Evolutionary conservation across 2,329 filamentous ascomycete genomes (phyloP), one percentile per base, ranked within the genome.

Genomic region (Cordyceps fumosorosea): DNA sequence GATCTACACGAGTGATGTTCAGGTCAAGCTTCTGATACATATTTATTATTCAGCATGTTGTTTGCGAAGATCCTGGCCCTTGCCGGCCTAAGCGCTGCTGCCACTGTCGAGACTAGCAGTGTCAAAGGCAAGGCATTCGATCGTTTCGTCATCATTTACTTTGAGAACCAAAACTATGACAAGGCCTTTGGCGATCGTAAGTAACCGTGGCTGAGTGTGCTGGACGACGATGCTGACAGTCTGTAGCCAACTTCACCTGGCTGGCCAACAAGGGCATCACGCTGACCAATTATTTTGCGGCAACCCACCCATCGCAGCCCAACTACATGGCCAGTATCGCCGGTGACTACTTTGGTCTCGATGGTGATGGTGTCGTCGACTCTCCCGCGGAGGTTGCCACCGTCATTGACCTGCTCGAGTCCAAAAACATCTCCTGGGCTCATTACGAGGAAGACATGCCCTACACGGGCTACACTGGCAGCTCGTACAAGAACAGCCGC

Each of bases 381-480:
- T 71, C 86, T 44, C 81, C 81, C 44, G 67, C 73, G 63, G 89
- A 90, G 68, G 76, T 90, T 42, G 87, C 85, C 6, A 86, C 86
- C 8, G 74, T 90, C 16, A 78, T 86, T 14, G 87, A 91, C 72
- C 77, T 91, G 56, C 82, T 90, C 18, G 87, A 89, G 64, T 79
- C 81, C 66, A 83, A 81, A 68, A 77, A 78, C 59, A 86, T 91
- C 69, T 81, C 81, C 3, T 91, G 88, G 88, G 87, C 78, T 53
- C 78, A 87, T 65, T 95, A 93, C 75, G 84, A 92, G 72, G 90
- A 95, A 72, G 86, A 90, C 69, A 81, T 89, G 80, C 90, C 90
- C 1, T 91, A 86, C 74, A 80, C 84, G 2, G 90, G 90, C 12
- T 93, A 84, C 74, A 81, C 89, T 71, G 89, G 89, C 22, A 73